Evolutionary conservation across 139 green algal species (phyloP).

Genomic region (Chlamydomonas incerta): DNA sequence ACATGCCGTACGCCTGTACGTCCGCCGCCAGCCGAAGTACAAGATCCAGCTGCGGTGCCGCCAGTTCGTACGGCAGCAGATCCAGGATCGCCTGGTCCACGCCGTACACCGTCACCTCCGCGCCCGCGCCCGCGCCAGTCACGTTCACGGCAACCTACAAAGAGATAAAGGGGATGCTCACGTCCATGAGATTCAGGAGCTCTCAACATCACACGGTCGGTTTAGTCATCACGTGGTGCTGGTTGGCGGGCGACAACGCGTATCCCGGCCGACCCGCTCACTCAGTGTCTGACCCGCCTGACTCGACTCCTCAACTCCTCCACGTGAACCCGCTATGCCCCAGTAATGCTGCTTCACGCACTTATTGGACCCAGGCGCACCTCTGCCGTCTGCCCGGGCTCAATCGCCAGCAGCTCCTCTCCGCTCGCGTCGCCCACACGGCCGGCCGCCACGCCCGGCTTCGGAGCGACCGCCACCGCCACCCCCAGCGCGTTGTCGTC

Average conservation of each 20-base stretch:
- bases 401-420: background rate
- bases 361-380: background rate
- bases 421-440: background rate
- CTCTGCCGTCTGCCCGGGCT: constrained; percentile 12
- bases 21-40: background rate
- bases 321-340: no score
- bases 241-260: no score
- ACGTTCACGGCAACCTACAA: background rate
- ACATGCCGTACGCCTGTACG: background rate
- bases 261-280: no score
- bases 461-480: background rate
- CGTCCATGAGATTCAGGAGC: no score
- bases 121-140: background rate
- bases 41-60: background rate
- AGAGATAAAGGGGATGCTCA: background rate
- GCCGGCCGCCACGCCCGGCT: background rate
- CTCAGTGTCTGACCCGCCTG: no score
- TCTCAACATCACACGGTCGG: no score
- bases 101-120: constrained; percentile 60
- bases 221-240: no score
- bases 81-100: constrained; percentile 71
- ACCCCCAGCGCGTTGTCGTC: constrained; percentile 23
- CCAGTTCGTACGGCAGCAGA: constrained; percentile 62
- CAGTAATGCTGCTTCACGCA: no score
- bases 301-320: no score